Evolutionary conservation across 768 basidiomycete genomes (phyloP).

Genomic region (Mrakia hoshinonis): DNA sequence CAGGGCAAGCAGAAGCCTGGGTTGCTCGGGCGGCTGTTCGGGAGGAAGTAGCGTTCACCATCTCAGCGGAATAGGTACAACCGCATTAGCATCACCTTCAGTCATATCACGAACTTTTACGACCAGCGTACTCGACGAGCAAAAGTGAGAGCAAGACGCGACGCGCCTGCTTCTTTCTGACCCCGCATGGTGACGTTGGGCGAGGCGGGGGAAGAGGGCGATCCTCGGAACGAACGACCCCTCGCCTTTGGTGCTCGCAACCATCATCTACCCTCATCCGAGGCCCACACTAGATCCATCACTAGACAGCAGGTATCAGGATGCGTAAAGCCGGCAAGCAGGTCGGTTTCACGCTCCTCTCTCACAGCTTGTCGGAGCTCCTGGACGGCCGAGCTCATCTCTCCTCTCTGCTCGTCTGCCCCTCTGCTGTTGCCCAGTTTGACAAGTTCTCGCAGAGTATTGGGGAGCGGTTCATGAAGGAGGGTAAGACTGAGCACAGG

Average conservation of each 20-base stretch:
- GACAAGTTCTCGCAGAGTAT: slow-evolving; percentile 56
- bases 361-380: too few species aligned
- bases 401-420: neutral
- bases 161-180: too few species aligned
- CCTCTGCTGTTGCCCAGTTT: slow-evolving; percentile 7
- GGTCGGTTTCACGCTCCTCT: slow-evolving; percentile 1
- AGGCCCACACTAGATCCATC: neutral
- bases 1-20: neutral
- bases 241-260: neutral
- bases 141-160: neutral
- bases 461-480: slow-evolving; percentile 74
- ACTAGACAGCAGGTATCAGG: neutral
- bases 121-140: neutral
- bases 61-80: neutral
- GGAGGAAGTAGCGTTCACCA: neutral
- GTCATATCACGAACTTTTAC: neutral
- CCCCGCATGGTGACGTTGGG: too few species aligned
- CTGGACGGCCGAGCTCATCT: neutral
- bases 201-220: too few species aligned
- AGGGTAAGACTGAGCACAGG: slow-evolving; percentile 64
- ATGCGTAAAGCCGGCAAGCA: slow-evolving; percentile 22
- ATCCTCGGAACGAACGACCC: too few species aligned
- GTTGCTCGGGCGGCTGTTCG: neutral
- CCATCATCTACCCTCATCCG: neutral
- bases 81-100: neutral